Percentiles rank a stretch among this genome's conserved stretches.
These are phyloP conservation scores for Apiospora kogelbergensis DNA, from an alignment of 2,329 filamentous ascomycete genomes.

Conservation along the genomic window DNA sequence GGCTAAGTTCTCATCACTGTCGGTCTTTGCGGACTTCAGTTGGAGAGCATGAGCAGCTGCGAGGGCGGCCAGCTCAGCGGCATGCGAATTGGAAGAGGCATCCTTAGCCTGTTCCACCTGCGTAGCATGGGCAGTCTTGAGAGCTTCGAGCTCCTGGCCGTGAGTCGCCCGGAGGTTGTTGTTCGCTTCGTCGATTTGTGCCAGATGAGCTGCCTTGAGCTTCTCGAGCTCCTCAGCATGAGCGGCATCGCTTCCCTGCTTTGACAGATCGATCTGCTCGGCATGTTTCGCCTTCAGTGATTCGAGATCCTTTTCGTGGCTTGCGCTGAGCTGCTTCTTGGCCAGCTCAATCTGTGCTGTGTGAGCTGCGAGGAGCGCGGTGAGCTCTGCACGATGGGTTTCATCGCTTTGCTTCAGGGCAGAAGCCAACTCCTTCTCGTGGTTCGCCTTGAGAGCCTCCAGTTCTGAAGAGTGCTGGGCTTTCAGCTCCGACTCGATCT, in stretches of 20 bases:
- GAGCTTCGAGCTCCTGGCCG: slow-evolving; percentile 15
- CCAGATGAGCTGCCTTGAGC: slow-evolving; percentile 13
- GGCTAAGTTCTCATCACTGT: slow-evolving; percentile 22
- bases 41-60: slow-evolving; percentile 26
- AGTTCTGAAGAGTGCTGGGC: slow-evolving; percentile 18
- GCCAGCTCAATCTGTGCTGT: slow-evolving; percentile 15
- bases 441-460: slow-evolving; percentile 21
- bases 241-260: slow-evolving; percentile 12
- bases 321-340: slow-evolving; percentile 14
- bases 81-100: slow-evolving; percentile 20
- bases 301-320: slow-evolving; percentile 16
- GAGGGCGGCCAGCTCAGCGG: slow-evolving; percentile 26
- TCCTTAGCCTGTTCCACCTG: slow-evolving; percentile 22
- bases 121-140: slow-evolving; percentile 19
- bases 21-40: slow-evolving; percentile 26
- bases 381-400: slow-evolving; percentile 26
- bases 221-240: slow-evolving; percentile 18
- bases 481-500: slow-evolving; percentile 15
- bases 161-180: slow-evolving; percentile 10
- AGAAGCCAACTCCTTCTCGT: slow-evolving; percentile 24
- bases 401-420: slow-evolving; percentile 22
- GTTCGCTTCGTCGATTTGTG: slow-evolving; percentile 14
- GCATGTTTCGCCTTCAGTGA: slow-evolving; percentile 13
- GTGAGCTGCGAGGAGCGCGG: slow-evolving; percentile 21
- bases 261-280: slow-evolving; percentile 12